Evolutionary conservation across 2,329 filamentous ascomycete species (phyloP).

Genomic region (Achaetomium macrosporum): DNA sequence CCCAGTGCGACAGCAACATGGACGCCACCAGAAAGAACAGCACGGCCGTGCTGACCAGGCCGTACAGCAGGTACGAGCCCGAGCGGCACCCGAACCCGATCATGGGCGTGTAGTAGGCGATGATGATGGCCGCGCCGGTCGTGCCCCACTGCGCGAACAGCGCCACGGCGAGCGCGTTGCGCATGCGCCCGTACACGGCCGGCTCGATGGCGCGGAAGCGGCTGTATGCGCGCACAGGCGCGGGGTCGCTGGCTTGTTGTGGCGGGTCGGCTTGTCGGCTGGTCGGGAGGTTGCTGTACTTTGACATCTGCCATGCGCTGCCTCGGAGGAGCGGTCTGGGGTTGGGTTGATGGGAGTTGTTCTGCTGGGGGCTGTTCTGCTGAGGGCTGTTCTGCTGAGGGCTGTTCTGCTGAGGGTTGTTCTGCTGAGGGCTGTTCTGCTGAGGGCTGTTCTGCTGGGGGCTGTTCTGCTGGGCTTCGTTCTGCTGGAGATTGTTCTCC

Average conservation of each 20-base stretch:
- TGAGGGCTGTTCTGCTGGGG: too few species aligned
- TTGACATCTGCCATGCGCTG: not conserved
- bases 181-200: not conserved
- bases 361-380: not conserved
- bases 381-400: too few species aligned
- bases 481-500: too few species aligned
- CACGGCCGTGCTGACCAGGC: not conserved
- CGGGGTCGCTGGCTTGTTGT: not conserved
- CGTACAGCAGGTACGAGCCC: not conserved
- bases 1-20: not conserved
- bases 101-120: not conserved
- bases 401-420: too few species aligned
- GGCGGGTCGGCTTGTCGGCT: not conserved
- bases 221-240: not conserved
- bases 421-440: too few species aligned
- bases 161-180: not conserved
- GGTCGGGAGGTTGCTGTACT: not conserved
- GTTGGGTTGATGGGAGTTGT: not conserved
- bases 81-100: not conserved
- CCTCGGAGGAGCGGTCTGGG: not conserved
- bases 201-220: not conserved
- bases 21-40: not conserved
- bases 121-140: not conserved
- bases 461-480: too few species aligned
- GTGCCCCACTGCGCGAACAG: not conserved